phyloP scores from a whole-genome alignment of 2,329 filamentous ascomycete species.

The Aureobasidium melanogenum region DNA sequence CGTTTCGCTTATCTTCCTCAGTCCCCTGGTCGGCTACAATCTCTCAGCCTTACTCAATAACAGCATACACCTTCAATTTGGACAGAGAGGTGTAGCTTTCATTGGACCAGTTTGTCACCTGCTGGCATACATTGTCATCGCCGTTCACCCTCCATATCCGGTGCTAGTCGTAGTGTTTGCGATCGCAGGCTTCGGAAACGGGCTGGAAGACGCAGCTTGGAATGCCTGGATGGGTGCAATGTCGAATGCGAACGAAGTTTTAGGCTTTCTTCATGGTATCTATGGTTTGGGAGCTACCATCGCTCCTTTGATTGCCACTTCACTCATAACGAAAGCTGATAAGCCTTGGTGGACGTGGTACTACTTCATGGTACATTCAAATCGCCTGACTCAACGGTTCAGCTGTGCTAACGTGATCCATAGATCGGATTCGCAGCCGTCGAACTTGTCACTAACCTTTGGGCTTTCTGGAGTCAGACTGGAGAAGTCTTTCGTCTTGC shows the following conservation, averaged over 20 bases:
- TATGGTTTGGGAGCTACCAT: slow-evolving; percentile 66
- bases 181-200: slow-evolving; percentile 62
- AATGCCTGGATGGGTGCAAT: slow-evolving; percentile 62
- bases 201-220: slow-evolving; percentile 55
- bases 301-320: slow-evolving; percentile 61
- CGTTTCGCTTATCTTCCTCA: slow-evolving; percentile 58
- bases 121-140: slow-evolving; percentile 55
- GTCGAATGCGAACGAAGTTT: slow-evolving; percentile 62
- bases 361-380: slow-evolving; percentile 57
- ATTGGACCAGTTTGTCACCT: slow-evolving; percentile 56
- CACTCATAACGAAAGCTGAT: slow-evolving; percentile 56
- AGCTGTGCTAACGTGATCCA: not conserved
- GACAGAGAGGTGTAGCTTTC: slow-evolving; percentile 63
- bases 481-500: slow-evolving; percentile 48
- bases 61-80: slow-evolving; percentile 52
- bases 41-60: slow-evolving; percentile 57
- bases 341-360: slow-evolving; percentile 67
- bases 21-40: slow-evolving; percentile 58
- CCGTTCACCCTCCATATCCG: slow-evolving; percentile 60
- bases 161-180: slow-evolving; percentile 57
- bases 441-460: slow-evolving; percentile 44
- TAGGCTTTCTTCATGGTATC: slow-evolving; percentile 62
- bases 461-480: slow-evolving; percentile 56
- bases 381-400: too few species aligned
- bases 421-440: slow-evolving; percentile 46